phyloP scores from a whole-genome alignment of 495 filamentous ascomycete species.

The Viridothelium virens region DNA sequence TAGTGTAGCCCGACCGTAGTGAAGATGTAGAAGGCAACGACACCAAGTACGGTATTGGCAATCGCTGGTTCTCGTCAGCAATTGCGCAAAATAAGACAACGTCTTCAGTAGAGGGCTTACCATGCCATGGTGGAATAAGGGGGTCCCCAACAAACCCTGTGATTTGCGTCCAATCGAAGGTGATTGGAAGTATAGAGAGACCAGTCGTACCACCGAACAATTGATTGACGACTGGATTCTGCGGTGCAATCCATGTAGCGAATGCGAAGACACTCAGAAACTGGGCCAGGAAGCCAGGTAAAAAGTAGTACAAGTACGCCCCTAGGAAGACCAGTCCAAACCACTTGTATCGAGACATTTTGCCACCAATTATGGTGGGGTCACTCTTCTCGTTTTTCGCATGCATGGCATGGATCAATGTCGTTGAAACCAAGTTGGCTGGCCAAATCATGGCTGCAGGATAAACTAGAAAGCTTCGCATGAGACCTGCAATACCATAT shows the following conservation, averaged over 20 bases:
- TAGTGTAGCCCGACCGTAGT: slow-evolving; percentile 26
- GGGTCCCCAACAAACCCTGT: slow-evolving; percentile 85
- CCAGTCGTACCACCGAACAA: slow-evolving; percentile 61
- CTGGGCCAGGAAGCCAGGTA: slow-evolving; percentile 52
- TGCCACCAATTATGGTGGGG: slow-evolving; percentile 45
- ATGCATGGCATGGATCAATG: slow-evolving; percentile 39
- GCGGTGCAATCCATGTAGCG: slow-evolving; percentile 52
- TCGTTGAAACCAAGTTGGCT: slow-evolving; percentile 36
- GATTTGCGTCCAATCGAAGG: slow-evolving; percentile 91
- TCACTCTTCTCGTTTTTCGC: slow-evolving; percentile 37
- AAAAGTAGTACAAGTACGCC: slow-evolving; percentile 53
- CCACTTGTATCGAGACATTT: slow-evolving; percentile 52
- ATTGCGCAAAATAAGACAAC: slow-evolving; percentile 46
- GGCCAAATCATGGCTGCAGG: slow-evolving; percentile 46
- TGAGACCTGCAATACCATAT: slow-evolving; percentile 47
- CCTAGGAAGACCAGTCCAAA: slow-evolving; percentile 46
- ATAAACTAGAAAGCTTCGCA: slow-evolving; percentile 47
- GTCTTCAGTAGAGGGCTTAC: slow-evolving; percentile 36
- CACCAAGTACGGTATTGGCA: slow-evolving; percentile 52
- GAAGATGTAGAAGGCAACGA: slow-evolving; percentile 31
- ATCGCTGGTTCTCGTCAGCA: slow-evolving; percentile 54
- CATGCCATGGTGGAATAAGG: slow-evolving; percentile 75
- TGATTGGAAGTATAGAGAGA: slow-evolving; percentile 75
- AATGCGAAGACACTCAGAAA: slow-evolving; percentile 54
- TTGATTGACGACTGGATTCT: slow-evolving; percentile 37